Evolutionary conservation across 352 stramenopile genomes (phyloP).

Genomic region (Aphanomyces cochlioides): DNA sequence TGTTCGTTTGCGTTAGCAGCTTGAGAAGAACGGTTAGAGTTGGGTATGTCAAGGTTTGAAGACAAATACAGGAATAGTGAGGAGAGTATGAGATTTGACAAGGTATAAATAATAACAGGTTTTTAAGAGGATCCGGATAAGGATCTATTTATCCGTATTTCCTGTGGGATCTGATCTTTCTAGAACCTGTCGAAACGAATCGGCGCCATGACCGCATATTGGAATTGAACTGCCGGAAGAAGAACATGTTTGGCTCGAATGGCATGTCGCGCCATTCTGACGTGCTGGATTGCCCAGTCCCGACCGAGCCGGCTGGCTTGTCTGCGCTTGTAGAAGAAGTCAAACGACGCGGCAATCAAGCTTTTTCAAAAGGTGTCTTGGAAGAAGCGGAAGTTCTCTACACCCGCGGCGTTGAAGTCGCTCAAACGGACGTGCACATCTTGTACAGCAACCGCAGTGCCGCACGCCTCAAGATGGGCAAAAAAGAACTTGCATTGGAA

Average conservation of each 20-base stretch:
- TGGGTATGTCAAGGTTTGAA: too few relatives aligned
- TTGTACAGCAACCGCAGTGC: conserved; percentile 88
- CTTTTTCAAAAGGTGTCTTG: conserved; percentile 76
- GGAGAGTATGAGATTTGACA: too few relatives aligned
- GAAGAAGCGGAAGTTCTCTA: conserved; percentile 96
- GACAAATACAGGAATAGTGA: too few relatives aligned
- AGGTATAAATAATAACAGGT: too few relatives aligned
- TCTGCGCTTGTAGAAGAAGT: conserved; percentile 77
- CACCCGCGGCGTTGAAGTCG: conserved; percentile 90
- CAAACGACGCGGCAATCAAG: conserved; percentile 83
- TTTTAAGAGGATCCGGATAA: too few relatives aligned
- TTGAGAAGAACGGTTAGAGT: too few relatives aligned
- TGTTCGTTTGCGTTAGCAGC: too few relatives aligned
- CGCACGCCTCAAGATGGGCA: conserved; percentile 77
- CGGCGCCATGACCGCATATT: conserved; percentile 1
- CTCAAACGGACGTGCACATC: conserved; percentile 73
- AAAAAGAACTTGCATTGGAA: conserved; percentile 52
- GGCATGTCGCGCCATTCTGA: conserved; percentile 70
- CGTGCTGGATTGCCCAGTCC: conserved; percentile 57
- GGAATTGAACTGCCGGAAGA: neutral
- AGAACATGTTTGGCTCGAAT: conserved; percentile 66
- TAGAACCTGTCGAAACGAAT: conserved; percentile 16
- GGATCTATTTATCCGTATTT: too few relatives aligned
- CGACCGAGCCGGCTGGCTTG: conserved; percentile 47
- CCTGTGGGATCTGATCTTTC: conserved; percentile 14